Evolutionary conservation across 148 eudicot genomes (phyloP).

Genomic region (Rhododendron henanense): DNA sequence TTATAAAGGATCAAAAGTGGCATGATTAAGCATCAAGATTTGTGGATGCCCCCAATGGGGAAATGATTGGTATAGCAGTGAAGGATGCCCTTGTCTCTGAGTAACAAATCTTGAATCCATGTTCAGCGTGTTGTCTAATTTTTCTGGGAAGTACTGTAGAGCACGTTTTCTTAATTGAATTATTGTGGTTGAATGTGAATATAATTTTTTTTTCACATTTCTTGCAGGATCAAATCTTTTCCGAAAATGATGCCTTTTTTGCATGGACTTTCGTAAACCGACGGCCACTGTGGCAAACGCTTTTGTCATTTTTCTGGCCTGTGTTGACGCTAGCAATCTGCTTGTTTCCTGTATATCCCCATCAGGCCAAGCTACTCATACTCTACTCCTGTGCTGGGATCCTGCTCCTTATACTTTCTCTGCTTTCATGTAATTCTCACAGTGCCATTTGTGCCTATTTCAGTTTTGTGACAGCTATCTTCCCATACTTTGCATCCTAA

Average conservation of each 20-base stretch:
- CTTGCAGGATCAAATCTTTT: slow-evolving; percentile 82
- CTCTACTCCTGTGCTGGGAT: slow-evolving; percentile 92
- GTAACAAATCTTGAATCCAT: not conserved
- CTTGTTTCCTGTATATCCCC: slow-evolving; percentile 99
- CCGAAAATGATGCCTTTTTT: slow-evolving; percentile 91
- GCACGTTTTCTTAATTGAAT: not conserved
- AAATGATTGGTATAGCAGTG: not conserved
- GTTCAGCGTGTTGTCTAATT: not conserved
- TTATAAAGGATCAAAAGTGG: not conserved
- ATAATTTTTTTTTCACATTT: not conserved
- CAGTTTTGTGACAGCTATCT: not conserved
- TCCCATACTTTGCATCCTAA: not conserved
- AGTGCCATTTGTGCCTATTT: slow-evolving; percentile 2
- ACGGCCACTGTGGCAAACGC: slow-evolving; percentile 94
- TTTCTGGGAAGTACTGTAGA: not conserved
- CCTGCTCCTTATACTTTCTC: slow-evolving; percentile 78
- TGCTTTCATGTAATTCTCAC: slow-evolving; percentile 61
- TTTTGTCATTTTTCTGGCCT: slow-evolving; percentile 96
- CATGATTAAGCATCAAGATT: not conserved
- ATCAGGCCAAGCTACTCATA: slow-evolving; percentile 75
- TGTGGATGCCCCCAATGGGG: not conserved
- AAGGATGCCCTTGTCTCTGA: not conserved
- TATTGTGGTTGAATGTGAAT: not conserved
- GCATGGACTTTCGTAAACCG: slow-evolving; percentile 92
- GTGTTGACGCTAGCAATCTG: slow-evolving; percentile 96